Percentiles rank a stretch among this genome's conserved stretches.
Evolutionary conservation across 345 rosid species (phyloP).

Genomic region (Anacardium occidentale): DNA sequence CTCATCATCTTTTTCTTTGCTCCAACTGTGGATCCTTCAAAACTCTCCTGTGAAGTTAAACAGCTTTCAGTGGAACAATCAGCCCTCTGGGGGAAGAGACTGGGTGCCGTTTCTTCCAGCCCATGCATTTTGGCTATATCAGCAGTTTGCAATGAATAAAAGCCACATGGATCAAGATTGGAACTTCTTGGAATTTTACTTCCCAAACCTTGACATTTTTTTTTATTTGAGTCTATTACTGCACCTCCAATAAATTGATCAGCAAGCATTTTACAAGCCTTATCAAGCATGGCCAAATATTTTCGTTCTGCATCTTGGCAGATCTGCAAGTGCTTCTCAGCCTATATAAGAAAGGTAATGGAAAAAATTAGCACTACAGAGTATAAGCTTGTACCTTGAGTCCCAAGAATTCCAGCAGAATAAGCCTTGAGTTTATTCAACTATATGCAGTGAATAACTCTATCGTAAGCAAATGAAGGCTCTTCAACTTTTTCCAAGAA

Average conservation of each 20-base stretch:
- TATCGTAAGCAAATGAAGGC: background rate
- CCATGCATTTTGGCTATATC: constrained; percentile 26
- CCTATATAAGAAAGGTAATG: constrained; percentile 28
- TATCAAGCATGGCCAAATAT: constrained; percentile 63
- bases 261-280: constrained; percentile 65
- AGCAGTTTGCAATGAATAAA: constrained; percentile 33
- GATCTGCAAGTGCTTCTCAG: constrained; percentile 64
- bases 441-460: background rate
- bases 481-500: background rate
- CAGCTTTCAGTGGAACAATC: constrained; percentile 73
- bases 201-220: constrained; percentile 29
- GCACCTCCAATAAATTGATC: constrained; percentile 53
- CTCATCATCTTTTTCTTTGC: constrained; percentile 44
- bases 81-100: constrained; percentile 49
- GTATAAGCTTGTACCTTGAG: too few species aligned
- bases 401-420: too few species aligned
- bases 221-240: constrained; percentile 27
- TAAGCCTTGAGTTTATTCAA: background rate
- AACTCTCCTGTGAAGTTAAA: constrained; percentile 61
- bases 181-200: constrained; percentile 32
- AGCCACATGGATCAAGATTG: constrained; percentile 39
- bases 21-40: constrained; percentile 46
- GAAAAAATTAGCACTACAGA: constrained; percentile 18
- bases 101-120: constrained; percentile 31
- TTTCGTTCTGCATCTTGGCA: constrained; percentile 60